Base-by-base conservation (phyloP, 192 early-diverging fungal species). In the Mortierella alpina region DNA sequence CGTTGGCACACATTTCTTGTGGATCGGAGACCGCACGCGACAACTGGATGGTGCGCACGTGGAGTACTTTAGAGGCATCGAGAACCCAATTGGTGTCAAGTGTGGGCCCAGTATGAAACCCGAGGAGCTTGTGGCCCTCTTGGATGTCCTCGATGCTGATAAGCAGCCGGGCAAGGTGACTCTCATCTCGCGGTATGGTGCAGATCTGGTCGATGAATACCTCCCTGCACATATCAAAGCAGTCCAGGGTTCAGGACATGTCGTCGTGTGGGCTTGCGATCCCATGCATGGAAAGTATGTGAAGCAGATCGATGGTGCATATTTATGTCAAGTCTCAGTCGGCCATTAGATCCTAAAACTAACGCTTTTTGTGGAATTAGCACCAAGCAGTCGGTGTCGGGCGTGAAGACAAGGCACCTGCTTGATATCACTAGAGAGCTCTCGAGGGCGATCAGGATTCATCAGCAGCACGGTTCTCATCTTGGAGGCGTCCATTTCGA, bases 1-100 rank as follows among this genome's bases (percentile, higher is more conserved):
- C 83, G 82, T 95, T 39, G 95, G 96, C 15, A 90, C 98, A 5
- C 98, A 99, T 85, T 98, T 96, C 79, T 87, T 99, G 75, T 99
- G 98, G 98, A 96, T 98, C 69, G 98, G 98, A 41, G 98, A 99
- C 86, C 92, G 98, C 53, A 99, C 98, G 5, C 89, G 98, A 39
- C 96, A 98, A 75, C 85, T 97, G 5, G 91, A 97, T 76, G 97
- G 96, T 40, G 98, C 93, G 0, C 98, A 99, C 69, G 91, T 99
- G 4, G 97, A 99, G 74, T 99, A 97, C 84, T 97, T 99, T 86
- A 86, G 95, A 63, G 98, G 98, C n/a, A 91, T 99, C 57, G 89
- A 89, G 60, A 99, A 99, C 85, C 98, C 98, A 5, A 93, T 99
- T 59, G 98, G 98, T 54, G 91, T 99, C 76, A 99, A 99, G 78